Conservation (phyloP, 2,329 filamentous ascomycete species). For the Ophiostoma quercus region DNA sequence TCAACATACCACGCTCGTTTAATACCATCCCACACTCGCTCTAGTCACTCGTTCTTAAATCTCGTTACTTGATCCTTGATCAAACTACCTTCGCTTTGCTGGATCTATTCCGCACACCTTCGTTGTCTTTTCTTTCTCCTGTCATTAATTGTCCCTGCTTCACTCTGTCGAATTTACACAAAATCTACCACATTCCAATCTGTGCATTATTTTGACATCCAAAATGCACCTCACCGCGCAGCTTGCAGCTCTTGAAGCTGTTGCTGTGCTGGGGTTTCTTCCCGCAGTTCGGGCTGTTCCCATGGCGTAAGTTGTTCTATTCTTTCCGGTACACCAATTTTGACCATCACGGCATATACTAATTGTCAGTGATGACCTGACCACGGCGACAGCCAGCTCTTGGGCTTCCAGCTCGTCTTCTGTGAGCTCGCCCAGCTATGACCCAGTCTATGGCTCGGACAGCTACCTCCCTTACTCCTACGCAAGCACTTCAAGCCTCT, state of each 20-base stretch:
- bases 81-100: not conserved
- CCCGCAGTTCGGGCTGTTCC: not conserved
- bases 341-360: not conserved
- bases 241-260: slow-evolving; percentile 8
- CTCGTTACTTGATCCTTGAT: not conserved
- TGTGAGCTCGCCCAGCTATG: not conserved
- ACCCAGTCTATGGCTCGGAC: not conserved
- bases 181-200: not conserved
- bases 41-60: not conserved
- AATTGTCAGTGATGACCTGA: not conserved
- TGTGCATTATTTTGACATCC: not conserved
- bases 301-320: not conserved
- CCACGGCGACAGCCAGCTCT: not conserved
- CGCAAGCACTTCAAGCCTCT: not conserved
- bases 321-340: too few species aligned
- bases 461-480: slow-evolving; percentile 3
- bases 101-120: not conserved
- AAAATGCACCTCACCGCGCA: slow-evolving; percentile 13
- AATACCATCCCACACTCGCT: not conserved
- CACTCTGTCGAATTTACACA: not conserved
- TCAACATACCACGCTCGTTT: not conserved
- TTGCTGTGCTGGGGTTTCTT: not conserved
- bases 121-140: not conserved
- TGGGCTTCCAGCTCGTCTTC: not conserved
- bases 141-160: too few species aligned